A percentile compares a stretch with the other conserved stretches of the same genome.
These are phyloP conservation scores for Moesziomyces globuligerus DNA, from an alignment of 1,284 basidiomycete species.

Conservation along the genomic window DNA sequence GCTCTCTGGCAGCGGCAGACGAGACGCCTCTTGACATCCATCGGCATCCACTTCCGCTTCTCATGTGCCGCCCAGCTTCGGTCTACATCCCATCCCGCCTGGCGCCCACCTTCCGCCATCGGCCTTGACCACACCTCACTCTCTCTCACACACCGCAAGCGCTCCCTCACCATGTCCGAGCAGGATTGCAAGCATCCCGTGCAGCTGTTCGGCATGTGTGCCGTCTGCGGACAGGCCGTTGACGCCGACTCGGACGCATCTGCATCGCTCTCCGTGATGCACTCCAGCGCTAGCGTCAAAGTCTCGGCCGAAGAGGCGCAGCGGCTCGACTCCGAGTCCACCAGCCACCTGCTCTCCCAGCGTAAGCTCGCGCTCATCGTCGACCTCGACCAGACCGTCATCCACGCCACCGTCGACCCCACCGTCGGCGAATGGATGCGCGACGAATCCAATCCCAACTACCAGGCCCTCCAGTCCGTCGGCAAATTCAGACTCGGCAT, in stretches of 20 bases:
- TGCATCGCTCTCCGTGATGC: slow-evolving; percentile 57
- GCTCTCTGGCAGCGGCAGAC: neutral
- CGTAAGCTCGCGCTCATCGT: slow-evolving; percentile 93
- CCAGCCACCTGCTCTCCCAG: slow-evolving; percentile 78
- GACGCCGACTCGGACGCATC: slow-evolving; percentile 71
- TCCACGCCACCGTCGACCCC: slow-evolving; percentile 97
- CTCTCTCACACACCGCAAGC: too few species aligned
- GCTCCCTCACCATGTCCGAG: slow-evolving; percentile 9
- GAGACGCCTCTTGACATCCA: neutral
- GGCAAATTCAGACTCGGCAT: slow-evolving; percentile 82
- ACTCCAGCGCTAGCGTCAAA: slow-evolving; percentile 59
- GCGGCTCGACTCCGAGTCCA: slow-evolving; percentile 83
- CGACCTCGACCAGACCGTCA: slow-evolving; percentile 97
- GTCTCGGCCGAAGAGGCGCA: slow-evolving; percentile 75
- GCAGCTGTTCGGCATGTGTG: slow-evolving; percentile 90
- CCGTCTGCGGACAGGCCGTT: slow-evolving; percentile 91
- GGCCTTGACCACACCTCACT: neutral
- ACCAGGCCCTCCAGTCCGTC: slow-evolving; percentile 86
- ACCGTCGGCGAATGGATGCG: slow-evolving; percentile 96
- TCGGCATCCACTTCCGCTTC: neutral
- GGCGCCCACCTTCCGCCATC: neutral
- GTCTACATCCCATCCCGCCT: neutral
- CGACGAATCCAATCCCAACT: slow-evolving; percentile 86
- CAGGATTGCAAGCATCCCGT: slow-evolving; percentile 84
- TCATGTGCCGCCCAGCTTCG: neutral